Conservation (phyloP, 2,329 filamentous ascomycete species). For the Beauveria sp. region DNA sequence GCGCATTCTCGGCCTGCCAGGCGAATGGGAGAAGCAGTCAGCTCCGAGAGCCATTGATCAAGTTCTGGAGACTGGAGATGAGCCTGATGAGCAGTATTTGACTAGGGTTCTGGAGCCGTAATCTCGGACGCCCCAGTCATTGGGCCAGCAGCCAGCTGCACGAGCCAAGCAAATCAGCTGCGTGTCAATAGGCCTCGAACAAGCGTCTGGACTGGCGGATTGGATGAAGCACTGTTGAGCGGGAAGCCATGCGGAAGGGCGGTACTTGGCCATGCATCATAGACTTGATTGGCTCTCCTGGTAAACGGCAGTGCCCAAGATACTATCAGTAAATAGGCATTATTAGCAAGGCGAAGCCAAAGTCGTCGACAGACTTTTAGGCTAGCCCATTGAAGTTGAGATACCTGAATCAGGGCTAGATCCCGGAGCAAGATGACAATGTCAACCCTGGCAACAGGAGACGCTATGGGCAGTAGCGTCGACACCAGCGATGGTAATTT, state of each 20-base stretch:
- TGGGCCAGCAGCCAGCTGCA: background rate
- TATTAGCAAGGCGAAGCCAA: background rate
- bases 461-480: constrained; percentile 2
- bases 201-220: background rate
- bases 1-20: background rate
- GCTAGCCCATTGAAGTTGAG: background rate
- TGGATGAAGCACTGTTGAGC: background rate
- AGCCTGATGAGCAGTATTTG: background rate
- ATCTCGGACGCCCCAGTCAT: constrained; percentile 1
- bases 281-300: no score
- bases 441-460: background rate
- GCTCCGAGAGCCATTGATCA: background rate
- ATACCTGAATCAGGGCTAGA: background rate
- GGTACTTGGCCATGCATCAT: no score
- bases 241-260: background rate
- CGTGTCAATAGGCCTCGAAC: background rate
- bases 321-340: no score
- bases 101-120: background rate
- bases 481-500: background rate
- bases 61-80: background rate
- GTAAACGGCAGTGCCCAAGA: no score
- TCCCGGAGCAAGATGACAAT: background rate
- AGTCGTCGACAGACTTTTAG: background rate
- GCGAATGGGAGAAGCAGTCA: background rate
- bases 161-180: constrained; percentile 1